Conservation (phyloP, 805 yeast genomes). For the Monosporozyma siamensis region DNA sequence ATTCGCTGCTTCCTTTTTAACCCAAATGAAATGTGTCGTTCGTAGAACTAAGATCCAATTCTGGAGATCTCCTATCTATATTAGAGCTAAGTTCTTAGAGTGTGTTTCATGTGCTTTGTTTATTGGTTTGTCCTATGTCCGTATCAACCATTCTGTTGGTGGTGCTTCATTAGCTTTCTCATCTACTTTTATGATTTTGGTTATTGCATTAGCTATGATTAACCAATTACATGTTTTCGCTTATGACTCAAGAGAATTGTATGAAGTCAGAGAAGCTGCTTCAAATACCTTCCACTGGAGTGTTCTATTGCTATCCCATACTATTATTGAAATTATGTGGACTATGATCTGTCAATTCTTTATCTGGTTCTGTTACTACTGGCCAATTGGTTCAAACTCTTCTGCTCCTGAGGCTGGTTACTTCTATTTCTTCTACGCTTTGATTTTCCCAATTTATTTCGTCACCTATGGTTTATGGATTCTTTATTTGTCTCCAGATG, state of each 20-base stretch:
- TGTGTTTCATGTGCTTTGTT: slow-evolving; percentile 46
- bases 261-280: slow-evolving; percentile 66
- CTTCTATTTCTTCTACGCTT: slow-evolving; percentile 40
- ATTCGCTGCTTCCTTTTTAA: slow-evolving; percentile 37
- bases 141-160: slow-evolving; percentile 49
- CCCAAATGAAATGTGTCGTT: slow-evolving; percentile 39
- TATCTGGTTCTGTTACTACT: slow-evolving; percentile 39
- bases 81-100: slow-evolving; percentile 48
- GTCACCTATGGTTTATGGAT: slow-evolving; percentile 47
- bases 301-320: slow-evolving; percentile 41
- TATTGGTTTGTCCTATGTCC: slow-evolving; percentile 60
- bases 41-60: slow-evolving; percentile 49
- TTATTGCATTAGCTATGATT: slow-evolving; percentile 43
- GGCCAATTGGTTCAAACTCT: slow-evolving; percentile 38
- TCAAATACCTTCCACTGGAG: slow-evolving; percentile 63
- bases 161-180: slow-evolving; percentile 60
- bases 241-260: slow-evolving; percentile 49
- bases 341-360: slow-evolving; percentile 36
- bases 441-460: slow-evolving; percentile 43
- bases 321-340: slow-evolving; percentile 40
- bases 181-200: slow-evolving; percentile 46
- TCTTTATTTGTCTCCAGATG: slow-evolving; percentile 37
- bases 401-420: slow-evolving; percentile 43
- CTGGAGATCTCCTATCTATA: slow-evolving; percentile 55
- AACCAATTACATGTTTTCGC: slow-evolving; percentile 59